A percentile compares a stretch with the other conserved stretches of the same genome.
Conservation (phyloP, 1,139 yeast species). For the Blastobotrys proliferans region DNA sequence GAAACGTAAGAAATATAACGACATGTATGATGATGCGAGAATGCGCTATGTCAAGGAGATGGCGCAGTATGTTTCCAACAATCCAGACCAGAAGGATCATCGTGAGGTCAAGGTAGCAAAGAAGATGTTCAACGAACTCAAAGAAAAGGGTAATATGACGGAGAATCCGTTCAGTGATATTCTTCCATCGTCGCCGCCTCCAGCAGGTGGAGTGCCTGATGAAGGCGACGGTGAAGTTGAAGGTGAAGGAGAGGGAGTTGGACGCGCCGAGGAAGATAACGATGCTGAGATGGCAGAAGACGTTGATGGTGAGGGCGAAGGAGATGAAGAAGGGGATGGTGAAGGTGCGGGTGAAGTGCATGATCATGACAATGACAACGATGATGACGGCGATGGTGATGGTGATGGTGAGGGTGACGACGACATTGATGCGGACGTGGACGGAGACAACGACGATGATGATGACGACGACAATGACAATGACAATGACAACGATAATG, state of each 20-base stretch:
- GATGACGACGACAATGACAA: background rate
- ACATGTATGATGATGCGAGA: conserved; percentile 75
- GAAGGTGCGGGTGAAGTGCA: background rate
- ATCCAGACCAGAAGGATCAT: conserved; percentile 25
- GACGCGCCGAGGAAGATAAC: conserved; percentile 16
- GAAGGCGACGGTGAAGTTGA: conserved; percentile 8
- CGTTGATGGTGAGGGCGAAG: background rate
- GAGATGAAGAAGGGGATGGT: background rate
- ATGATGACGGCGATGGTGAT: background rate
- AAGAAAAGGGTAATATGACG: conserved; percentile 15
- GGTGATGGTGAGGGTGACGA: background rate
- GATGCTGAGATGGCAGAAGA: conserved; percentile 18
- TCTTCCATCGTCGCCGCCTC: conserved; percentile 7
- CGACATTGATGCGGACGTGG: background rate
- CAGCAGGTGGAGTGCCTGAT: conserved; percentile 6
- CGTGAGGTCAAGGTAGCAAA: conserved; percentile 26
- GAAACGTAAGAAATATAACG: conserved; percentile 69
- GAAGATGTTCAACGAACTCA: conserved; percentile 26
- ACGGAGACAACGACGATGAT: background rate
- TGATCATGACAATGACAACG: background rate
- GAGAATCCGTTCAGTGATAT: conserved; percentile 8
- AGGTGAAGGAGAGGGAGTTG: conserved; percentile 5
- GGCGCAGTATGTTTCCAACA: conserved; percentile 50
- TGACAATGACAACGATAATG: background rate
- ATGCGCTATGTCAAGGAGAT: conserved; percentile 71